phyloP scores from a whole-genome alignment of 2,329 filamentous ascomycete genomes.

The Bimuria novae-zelandiae region DNA sequence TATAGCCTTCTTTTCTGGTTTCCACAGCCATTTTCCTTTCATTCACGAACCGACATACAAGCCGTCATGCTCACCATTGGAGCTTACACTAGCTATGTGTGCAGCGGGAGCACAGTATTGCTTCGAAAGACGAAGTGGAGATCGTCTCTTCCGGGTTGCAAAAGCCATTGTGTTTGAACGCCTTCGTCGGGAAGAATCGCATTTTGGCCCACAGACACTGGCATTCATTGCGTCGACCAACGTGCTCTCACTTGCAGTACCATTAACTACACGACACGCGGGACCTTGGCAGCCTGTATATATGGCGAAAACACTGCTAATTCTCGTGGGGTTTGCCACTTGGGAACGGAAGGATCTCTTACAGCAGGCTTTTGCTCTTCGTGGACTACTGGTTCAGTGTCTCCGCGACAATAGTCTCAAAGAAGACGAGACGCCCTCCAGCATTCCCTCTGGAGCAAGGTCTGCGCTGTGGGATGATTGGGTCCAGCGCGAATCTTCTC shows the following conservation, averaged over 20 bases:
- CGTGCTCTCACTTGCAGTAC: constrained; percentile 14
- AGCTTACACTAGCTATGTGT: constrained; percentile 39
- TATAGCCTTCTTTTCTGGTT: constrained; percentile 37
- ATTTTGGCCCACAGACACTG: constrained; percentile 30
- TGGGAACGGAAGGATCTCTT: constrained; percentile 39
- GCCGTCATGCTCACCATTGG: constrained; percentile 34
- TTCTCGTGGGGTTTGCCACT: constrained; percentile 37
- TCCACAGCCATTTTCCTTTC: constrained; percentile 41
- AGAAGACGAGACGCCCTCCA: constrained; percentile 20
- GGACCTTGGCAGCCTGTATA: constrained; percentile 35
- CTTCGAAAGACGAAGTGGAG: constrained; percentile 36
- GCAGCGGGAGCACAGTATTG: constrained; percentile 41
- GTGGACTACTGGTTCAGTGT: constrained; percentile 32
- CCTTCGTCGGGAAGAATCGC: constrained; percentile 29
- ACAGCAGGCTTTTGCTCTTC: constrained; percentile 36
- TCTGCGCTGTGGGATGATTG: constrained; percentile 37
- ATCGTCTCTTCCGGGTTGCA: constrained; percentile 34
- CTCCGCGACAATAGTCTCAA: constrained; percentile 34
- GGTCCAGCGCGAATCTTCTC: constrained; percentile 33
- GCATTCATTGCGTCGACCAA: constrained; percentile 23
- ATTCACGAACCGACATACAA: constrained; percentile 41
- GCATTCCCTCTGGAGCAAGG: constrained; percentile 19
- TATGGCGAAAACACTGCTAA: constrained; percentile 34
- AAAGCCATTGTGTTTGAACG: constrained; percentile 37
- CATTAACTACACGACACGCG: constrained; percentile 13